These are phyloP conservation scores for Beauveria australis DNA, from an alignment of 2,329 filamentous ascomycete genomes.

Conservation along the genomic window DNA sequence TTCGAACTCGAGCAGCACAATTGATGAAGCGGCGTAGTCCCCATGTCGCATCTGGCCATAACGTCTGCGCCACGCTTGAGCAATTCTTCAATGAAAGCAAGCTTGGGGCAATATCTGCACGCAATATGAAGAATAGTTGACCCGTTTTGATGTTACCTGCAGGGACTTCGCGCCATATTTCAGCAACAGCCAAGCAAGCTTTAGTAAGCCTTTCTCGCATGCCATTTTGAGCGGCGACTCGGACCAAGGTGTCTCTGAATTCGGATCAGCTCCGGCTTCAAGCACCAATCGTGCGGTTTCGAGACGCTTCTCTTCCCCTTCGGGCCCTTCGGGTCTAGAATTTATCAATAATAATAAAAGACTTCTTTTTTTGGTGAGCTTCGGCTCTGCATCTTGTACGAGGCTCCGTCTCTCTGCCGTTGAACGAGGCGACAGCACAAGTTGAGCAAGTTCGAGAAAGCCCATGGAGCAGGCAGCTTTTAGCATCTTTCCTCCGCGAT, in stretches of 20 bases:
- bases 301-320: not conserved
- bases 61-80: not conserved
- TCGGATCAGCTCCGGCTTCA: not conserved
- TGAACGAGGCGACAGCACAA: not conserved
- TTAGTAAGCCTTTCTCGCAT: not conserved
- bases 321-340: too few relatives aligned
- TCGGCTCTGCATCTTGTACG: not conserved
- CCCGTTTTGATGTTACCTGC: not conserved
- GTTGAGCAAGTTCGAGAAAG: not conserved
- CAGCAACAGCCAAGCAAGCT: not conserved
- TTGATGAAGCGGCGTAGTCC: not conserved
- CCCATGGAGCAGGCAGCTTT: not conserved
- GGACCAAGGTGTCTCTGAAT: too few relatives aligned
- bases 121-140: not conserved
- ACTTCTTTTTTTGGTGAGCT: not conserved
- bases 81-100: not conserved
- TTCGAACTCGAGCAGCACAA: not conserved
- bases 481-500: not conserved
- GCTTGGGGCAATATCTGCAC: not conserved
- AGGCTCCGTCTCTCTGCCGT: not conserved
- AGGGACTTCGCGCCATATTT: not conserved
- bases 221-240: not conserved
- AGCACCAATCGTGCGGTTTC: not conserved
- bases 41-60: not conserved
- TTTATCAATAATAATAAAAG: not conserved